Conservation (phyloP, 116 monocot genomes). For the Iris pallida region DNA sequence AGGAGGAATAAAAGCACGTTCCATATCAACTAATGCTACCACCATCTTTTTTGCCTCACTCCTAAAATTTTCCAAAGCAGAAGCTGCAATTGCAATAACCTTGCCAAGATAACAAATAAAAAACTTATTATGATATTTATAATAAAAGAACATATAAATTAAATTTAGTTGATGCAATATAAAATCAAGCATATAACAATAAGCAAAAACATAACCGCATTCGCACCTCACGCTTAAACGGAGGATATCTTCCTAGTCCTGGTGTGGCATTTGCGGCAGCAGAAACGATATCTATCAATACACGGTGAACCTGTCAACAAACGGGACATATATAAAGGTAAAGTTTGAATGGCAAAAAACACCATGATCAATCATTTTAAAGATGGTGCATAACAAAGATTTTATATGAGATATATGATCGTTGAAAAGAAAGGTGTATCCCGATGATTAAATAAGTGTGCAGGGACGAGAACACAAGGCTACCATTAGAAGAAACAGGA, state of each 20-base stretch:
- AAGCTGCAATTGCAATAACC: slow-evolving; percentile 82
- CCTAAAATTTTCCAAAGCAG: slow-evolving; percentile 74
- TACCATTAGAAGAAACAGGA: too few species aligned
- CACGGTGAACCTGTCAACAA: slow-evolving; percentile 74
- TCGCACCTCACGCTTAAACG: slow-evolving; percentile 81
- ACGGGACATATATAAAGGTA: slow-evolving; percentile 1
- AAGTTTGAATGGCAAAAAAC: background rate
- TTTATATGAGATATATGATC: too few species aligned
- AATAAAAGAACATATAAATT: background rate
- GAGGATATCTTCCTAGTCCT: slow-evolving; percentile 92
- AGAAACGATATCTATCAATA: slow-evolving; percentile 80
- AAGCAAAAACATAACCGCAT: slow-evolving; percentile 5
- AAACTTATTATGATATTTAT: background rate
- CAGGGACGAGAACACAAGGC: too few species aligned
- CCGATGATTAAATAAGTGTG: too few species aligned
- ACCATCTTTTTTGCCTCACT: slow-evolving; percentile 98
- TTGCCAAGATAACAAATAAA: slow-evolving; percentile 13
- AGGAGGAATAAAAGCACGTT: slow-evolving; percentile 96
- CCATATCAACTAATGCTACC: slow-evolving; percentile 96
- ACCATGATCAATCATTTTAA: background rate
- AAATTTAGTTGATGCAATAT: background rate
- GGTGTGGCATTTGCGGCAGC: slow-evolving; percentile 89
- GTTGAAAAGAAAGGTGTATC: too few species aligned
- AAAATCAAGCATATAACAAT: background rate
- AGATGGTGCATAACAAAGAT: too few species aligned